These are phyloP conservation scores for Sphaceloma murrayae DNA, from an alignment of 2,329 filamentous ascomycete genomes.

Conservation along the genomic window DNA sequence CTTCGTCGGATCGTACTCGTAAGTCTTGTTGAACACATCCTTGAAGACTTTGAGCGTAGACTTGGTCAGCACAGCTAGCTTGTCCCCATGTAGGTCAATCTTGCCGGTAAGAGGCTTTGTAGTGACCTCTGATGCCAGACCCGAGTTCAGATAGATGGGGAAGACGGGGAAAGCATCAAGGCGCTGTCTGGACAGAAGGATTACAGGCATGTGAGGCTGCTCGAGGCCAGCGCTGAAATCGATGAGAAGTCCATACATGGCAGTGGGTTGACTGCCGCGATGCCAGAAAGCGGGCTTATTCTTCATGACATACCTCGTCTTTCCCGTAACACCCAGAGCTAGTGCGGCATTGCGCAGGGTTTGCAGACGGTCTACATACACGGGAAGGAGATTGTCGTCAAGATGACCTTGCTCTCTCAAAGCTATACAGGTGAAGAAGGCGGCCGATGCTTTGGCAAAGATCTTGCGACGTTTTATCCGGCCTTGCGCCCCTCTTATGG, in stretches of 20 bases:
- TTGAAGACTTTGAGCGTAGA: constrained; percentile 71
- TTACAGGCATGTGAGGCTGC: constrained; percentile 52
- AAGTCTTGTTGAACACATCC: constrained; percentile 85
- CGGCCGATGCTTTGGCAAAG: constrained; percentile 76
- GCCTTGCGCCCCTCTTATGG: constrained; percentile 58
- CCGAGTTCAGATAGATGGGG: constrained; percentile 60
- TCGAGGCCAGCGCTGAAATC: constrained; percentile 51
- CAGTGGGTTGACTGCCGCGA: constrained; percentile 38
- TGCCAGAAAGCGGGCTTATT: constrained; percentile 70
- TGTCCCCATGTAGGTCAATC: constrained; percentile 19
- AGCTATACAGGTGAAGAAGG: constrained; percentile 69
- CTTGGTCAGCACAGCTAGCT: constrained; percentile 49
- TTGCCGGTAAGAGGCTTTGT: constrained; percentile 31
- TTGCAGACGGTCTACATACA: constrained; percentile 61
- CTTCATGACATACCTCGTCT: constrained; percentile 63
- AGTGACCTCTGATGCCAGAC: constrained; percentile 50
- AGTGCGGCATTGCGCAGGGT: constrained; percentile 78
- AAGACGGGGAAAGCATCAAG: constrained; percentile 60
- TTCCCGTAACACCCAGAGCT: constrained; percentile 71
- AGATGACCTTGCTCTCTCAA: constrained; percentile 59
- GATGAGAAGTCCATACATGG: constrained; percentile 55
- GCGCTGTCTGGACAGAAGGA: constrained; percentile 57
- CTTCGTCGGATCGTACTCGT: constrained; percentile 50
- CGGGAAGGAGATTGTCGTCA: constrained; percentile 64
- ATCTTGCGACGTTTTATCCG: constrained; percentile 57